These are phyloP conservation scores for Salvia miltiorrhiza DNA, from an alignment of 257 asterid species.

Conservation along the genomic window DNA sequence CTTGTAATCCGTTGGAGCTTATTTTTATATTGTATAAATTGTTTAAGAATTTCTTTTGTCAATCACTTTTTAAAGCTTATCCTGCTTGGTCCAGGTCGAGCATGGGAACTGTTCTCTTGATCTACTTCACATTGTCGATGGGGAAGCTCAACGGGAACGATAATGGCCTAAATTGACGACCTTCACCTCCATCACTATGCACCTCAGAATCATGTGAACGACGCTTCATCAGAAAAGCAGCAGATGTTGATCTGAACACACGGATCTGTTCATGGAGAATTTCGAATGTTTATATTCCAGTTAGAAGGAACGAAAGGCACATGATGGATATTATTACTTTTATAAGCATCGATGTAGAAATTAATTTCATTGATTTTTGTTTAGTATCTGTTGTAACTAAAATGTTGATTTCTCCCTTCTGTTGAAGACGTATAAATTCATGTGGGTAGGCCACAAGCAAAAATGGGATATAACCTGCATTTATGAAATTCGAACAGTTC, in stretches of 20 bases:
- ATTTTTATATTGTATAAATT: too few species aligned
- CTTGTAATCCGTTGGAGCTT: too few species aligned
- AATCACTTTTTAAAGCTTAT: too few species aligned
- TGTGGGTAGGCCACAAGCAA: background rate
- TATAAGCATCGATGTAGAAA: background rate
- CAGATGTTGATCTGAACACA: background rate
- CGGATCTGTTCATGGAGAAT: background rate
- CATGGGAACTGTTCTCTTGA: slow-evolving; percentile 53
- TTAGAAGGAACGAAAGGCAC: too few species aligned
- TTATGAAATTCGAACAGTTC: background rate
- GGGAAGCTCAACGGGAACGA: slow-evolving; percentile 28
- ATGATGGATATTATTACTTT: background rate
- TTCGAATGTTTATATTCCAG: too few species aligned
- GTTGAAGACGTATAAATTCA: background rate
- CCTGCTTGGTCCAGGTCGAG: slow-evolving; percentile 41
- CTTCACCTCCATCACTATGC: background rate
- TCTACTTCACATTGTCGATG: slow-evolving; percentile 53
- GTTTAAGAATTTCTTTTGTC: too few species aligned
- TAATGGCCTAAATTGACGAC: slow-evolving; percentile 16
- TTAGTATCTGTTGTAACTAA: background rate
- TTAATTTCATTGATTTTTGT: background rate
- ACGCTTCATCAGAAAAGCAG: background rate
- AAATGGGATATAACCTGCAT: background rate
- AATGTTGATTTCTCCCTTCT: background rate
- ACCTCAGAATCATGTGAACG: background rate